Percentiles rank a stretch among this genome's conserved stretches.
These are phyloP conservation scores for Aaosphaeria arxii DNA, from an alignment of 2,329 filamentous ascomycete species.

Conservation along the genomic window DNA sequence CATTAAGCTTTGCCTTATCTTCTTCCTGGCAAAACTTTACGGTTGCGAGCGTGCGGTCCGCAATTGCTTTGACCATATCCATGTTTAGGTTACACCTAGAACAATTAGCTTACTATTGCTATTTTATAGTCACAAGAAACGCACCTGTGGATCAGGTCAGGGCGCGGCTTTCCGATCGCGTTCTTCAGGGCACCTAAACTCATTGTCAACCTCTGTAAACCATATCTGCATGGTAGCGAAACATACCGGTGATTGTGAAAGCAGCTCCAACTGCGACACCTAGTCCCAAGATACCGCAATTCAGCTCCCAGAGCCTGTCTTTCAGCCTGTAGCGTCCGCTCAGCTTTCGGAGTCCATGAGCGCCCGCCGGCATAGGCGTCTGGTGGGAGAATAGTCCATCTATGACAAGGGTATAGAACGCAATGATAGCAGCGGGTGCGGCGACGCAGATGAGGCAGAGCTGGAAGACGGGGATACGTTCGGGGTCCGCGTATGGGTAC, in stretches of 20 bases:
- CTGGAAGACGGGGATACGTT: constrained; percentile 51
- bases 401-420: constrained; percentile 55
- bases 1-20: constrained; percentile 51
- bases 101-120: no score
- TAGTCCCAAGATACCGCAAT: constrained; percentile 58
- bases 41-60: constrained; percentile 15
- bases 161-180: constrained; percentile 57
- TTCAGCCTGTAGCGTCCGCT: constrained; percentile 51
- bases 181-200: constrained; percentile 51
- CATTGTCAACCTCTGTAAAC: constrained; percentile 2
- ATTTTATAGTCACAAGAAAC: not conserved
- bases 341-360: constrained; percentile 30
- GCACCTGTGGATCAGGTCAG: constrained; percentile 57
- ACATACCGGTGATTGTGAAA: constrained; percentile 53
- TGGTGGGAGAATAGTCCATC: constrained; percentile 58
- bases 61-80: constrained; percentile 29
- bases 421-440: constrained; percentile 52
- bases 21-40: constrained; percentile 50
- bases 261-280: constrained; percentile 52
- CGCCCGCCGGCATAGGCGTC: constrained; percentile 22
- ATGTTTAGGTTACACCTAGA: no score
- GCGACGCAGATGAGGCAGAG: constrained; percentile 50
- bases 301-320: constrained; percentile 60
- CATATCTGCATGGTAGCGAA: constrained; percentile 7
- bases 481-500: constrained; percentile 56